Conservation (phyloP, 345 rosid species). For the Eucalyptus grandis region DNA sequence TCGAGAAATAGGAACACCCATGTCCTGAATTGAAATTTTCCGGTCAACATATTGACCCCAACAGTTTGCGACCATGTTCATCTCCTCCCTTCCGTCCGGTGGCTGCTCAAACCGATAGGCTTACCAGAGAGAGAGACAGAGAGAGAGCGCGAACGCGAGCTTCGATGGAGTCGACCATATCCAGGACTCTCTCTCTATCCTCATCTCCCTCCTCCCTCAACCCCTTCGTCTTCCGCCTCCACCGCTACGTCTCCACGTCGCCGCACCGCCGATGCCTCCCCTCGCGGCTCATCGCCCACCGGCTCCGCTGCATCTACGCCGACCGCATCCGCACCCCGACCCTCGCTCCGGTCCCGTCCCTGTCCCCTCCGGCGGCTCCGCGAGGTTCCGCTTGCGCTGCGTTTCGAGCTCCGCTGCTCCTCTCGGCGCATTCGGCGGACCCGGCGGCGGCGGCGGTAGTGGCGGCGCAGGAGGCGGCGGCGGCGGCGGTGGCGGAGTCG, state of each 20-base stretch:
- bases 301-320: conserved; percentile 16
- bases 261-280: background rate
- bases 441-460: conserved; percentile 34
- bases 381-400: conserved; percentile 12
- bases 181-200: background rate
- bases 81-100: background rate
- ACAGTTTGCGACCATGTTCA: background rate
- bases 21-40: accelerated
- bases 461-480: conserved; percentile 25
- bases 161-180: background rate
- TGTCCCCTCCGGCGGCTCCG: background rate
- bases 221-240: background rate
- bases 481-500: conserved; percentile 37
- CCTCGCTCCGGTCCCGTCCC: background rate
- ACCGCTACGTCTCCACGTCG: background rate
- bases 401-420: conserved; percentile 36
- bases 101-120: background rate
- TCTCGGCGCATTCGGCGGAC: conserved; percentile 15
- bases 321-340: background rate
- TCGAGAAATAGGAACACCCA: accelerated
- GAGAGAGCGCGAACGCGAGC: background rate
- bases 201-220: background rate
- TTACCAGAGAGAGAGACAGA: background rate
- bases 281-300: conserved; percentile 4
- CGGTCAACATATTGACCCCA: background rate